These are phyloP conservation scores for Ettlia oleoabundans DNA, from an alignment of 139 green algal species.

Conservation along the genomic window DNA sequence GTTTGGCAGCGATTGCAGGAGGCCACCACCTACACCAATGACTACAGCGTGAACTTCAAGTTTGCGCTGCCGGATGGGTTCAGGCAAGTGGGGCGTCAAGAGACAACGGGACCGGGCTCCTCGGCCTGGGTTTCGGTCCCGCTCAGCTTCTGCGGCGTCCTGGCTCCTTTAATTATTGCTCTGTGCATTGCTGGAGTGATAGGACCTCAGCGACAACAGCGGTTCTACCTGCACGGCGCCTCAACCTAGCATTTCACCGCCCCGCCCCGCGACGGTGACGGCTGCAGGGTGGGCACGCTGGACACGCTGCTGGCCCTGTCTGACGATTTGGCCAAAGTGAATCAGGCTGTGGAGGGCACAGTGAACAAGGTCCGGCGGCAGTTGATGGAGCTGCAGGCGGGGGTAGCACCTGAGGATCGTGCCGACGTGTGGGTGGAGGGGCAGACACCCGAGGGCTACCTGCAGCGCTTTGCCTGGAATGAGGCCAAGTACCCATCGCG, in stretches of 20 bases:
- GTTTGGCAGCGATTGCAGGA: conserved; percentile 81
- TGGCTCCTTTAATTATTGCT: no score
- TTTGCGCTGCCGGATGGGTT: conserved; percentile 90
- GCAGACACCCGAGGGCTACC: conserved; percentile 67
- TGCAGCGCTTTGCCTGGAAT: conserved; percentile 93
- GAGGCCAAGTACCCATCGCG: conserved; percentile 95
- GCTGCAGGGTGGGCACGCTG: conserved; percentile 90
- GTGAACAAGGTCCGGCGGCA: conserved; percentile 89
- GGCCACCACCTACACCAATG: conserved; percentile 63
- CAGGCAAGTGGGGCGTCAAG: no score
- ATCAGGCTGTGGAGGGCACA: conserved; percentile 77
- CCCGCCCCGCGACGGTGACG: no score
- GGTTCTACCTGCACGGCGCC: no score
- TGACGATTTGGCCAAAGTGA: conserved; percentile 93
- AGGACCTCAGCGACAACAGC: no score
- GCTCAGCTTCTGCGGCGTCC: no score
- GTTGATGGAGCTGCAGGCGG: conserved; percentile 61
- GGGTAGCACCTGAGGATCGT: conserved; percentile 36
- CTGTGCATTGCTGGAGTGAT: no score
- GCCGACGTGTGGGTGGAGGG: conserved; percentile 75
- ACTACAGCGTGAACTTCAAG: conserved; percentile 63
- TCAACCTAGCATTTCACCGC: no score
- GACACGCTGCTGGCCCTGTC: conserved; percentile 92
- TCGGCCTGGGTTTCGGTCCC: no score
- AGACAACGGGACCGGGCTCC: no score